Evolutionary conservation across 371 early-diverging fungal species (phyloP).

Genomic region (Circinella minor): DNA sequence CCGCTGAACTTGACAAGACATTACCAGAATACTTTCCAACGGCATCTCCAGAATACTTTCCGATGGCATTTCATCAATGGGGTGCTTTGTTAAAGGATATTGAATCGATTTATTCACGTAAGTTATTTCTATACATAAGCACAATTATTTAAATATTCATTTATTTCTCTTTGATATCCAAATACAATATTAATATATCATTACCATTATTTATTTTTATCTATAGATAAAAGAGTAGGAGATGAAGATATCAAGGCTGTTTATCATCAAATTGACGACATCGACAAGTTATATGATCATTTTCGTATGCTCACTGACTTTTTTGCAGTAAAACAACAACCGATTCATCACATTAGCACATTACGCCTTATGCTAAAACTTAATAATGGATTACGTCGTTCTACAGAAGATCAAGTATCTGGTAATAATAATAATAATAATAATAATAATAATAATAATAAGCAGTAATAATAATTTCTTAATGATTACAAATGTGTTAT

Average conservation of each 20-base stretch:
- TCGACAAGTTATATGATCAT: conserved; percentile 47
- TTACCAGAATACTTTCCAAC: conserved; percentile 45
- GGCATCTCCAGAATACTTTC: conserved; percentile 42
- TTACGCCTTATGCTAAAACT: conserved; percentile 53
- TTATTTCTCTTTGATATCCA: too few relatives aligned
- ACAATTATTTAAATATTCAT: too few relatives aligned
- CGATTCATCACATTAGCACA: conserved; percentile 44
- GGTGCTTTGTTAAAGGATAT: conserved; percentile 46
- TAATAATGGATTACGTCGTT: conserved; percentile 42
- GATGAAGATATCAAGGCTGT: conserved; percentile 12
- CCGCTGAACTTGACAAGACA: conserved; percentile 28
- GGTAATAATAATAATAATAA: conserved; percentile 17
- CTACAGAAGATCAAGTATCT: conserved; percentile 28
- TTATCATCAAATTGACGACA: conserved; percentile 29
- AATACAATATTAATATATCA: too few relatives aligned
- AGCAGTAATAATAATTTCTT: background rate
- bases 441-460: background rate
- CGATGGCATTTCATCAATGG: conserved; percentile 63
- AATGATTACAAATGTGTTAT: too few relatives aligned
- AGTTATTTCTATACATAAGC: background rate
- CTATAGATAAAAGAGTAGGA: background rate
- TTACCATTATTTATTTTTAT: background rate
- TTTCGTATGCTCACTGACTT: conserved; percentile 47
- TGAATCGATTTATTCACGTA: conserved; percentile 28
- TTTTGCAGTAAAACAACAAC: conserved; percentile 51